Evolutionary conservation across 306 rosid species (phyloP), one percentile per base, ranked within the genome.

Genomic region (Ormosia semicastrata): DNA sequence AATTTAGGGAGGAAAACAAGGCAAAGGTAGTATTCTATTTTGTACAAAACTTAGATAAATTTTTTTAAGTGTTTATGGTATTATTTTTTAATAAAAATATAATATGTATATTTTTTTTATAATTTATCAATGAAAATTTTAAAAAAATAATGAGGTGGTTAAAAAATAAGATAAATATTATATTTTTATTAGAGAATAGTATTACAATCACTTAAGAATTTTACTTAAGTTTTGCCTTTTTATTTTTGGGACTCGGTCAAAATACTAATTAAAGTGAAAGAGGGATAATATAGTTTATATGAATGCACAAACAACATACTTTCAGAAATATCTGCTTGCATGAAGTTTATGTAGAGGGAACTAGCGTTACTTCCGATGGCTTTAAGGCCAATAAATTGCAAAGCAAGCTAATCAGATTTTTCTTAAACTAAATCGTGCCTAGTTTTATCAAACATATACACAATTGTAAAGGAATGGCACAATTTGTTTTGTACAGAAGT

Each of bases 401-500:
- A 53, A 43, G 10, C 56, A 58, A 3, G 15, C 24, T 18, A 14
- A n/a, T 59, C 4, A 15, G 18, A 3, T 34, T n/a, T 17, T 66
- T 32, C 6, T 49, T 11, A 47, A 58, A 44, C 69, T 24, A 69
- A 60, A 40, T 7, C 18, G 32, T 57, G 73, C 50, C 59, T 50
- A 32, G 67, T 7, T 66, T 72, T 50, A 70, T 69, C 36, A 59
- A 32, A 63, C 66, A 53, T 81, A 73, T 82, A 76, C 82, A 92
- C 86, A 71, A 54, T 49, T 74, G 73, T 34, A 47, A 71, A 80
- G 66, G 74, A 73, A 56, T 37, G 72, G 54, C 86, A 85, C 83
- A 75, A 79, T 63, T 47, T 71, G 64, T 83, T 49, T 73, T 77
- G 72, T 71, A 79, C 90, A 79, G 10, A 43, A 81, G 73, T 36